Conservation (phyloP, 2,329 filamentous ascomycete genomes). For the Colletotrichum gloeosporioides region DNA sequence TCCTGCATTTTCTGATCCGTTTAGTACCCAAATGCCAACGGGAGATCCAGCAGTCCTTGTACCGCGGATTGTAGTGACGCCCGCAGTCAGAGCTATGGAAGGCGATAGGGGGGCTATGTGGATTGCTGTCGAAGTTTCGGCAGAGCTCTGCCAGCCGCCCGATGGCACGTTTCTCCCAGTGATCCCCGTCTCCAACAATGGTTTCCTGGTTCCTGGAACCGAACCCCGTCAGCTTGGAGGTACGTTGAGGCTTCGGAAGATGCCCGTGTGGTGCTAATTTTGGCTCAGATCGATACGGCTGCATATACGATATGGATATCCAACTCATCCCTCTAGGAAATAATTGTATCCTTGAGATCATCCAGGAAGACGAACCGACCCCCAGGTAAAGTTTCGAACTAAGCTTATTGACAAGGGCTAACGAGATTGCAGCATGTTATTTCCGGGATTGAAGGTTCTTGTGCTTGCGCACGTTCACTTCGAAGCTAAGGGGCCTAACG, state of each 20-base stretch:
- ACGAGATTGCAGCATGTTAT: constrained; percentile 40
- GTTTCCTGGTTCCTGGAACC: background rate
- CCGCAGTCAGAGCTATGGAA: constrained; percentile 42
- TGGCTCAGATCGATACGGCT: constrained; percentile 37
- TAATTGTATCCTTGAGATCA: constrained; percentile 41
- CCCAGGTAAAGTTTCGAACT: constrained; percentile 40
- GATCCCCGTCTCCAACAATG: background rate
- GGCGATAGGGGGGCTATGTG: constrained; percentile 43
- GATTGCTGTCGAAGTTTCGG: constrained; percentile 55
- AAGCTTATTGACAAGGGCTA: background rate
- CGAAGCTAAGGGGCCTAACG: background rate
- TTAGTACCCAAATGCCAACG: background rate
- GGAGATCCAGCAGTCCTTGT: constrained; percentile 35
- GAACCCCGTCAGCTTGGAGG: background rate
- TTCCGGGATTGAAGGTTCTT: constrained; percentile 49
- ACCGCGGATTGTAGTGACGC: constrained; percentile 48
- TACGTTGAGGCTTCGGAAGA: background rate
- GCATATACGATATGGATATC: constrained; percentile 53
- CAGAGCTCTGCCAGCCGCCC: constrained; percentile 35
- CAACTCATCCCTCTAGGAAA: constrained; percentile 49
- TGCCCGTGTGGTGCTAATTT: background rate
- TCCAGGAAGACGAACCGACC: constrained; percentile 49
- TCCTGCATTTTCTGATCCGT: background rate
- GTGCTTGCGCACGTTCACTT: constrained; percentile 54
- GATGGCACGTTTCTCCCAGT: background rate